Percentiles rank a stretch among this genome's conserved stretches.
Evolutionary conservation across 225 moss, liverwort and hornwort species (phyloP).

Genomic region (Physcomitrium patens): DNA sequence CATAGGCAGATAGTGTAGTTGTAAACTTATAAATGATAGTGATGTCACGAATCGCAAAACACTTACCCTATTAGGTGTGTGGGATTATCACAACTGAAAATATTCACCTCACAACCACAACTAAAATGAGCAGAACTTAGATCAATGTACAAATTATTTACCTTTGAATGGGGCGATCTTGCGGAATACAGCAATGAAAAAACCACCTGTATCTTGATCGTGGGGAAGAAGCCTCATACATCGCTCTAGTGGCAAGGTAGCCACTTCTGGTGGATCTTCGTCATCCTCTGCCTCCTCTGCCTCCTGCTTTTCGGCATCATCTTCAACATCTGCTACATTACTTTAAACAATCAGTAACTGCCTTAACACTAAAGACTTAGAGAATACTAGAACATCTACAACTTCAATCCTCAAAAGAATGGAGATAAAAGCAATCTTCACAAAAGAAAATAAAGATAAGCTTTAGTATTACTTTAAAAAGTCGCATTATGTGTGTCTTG

Average conservation of each 20-base stretch:
- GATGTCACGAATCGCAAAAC: background rate
- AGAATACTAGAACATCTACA: no score
- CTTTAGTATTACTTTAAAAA: background rate
- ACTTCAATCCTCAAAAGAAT: background rate
- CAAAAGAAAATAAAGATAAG: background rate
- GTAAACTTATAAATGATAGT: background rate
- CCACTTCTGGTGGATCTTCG: conserved; percentile 66
- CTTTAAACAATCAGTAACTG: conserved; percentile 4
- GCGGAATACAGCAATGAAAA: conserved; percentile 87
- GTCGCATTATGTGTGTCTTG: background rate
- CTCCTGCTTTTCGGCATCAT: conserved; percentile 48
- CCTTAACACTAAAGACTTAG: background rate
- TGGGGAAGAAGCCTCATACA: conserved; percentile 96
- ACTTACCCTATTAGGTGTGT: background rate
- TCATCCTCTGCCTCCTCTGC: conserved; percentile 56
- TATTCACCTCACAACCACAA: background rate
- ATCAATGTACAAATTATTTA: conserved; percentile 21
- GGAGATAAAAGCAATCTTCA: background rate
- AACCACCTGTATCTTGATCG: conserved; percentile 95
- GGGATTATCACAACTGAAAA: background rate
- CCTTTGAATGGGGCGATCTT: conserved; percentile 78
- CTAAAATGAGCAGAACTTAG: background rate
- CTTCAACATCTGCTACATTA: conserved; percentile 40
- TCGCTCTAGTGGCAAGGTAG: conserved; percentile 78
- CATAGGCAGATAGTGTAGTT: background rate